Evolutionary conservation across 2,329 filamentous ascomycete genomes (phyloP), one percentile per base, ranked within the genome.

Genomic region (Orbilia quercus): DNA sequence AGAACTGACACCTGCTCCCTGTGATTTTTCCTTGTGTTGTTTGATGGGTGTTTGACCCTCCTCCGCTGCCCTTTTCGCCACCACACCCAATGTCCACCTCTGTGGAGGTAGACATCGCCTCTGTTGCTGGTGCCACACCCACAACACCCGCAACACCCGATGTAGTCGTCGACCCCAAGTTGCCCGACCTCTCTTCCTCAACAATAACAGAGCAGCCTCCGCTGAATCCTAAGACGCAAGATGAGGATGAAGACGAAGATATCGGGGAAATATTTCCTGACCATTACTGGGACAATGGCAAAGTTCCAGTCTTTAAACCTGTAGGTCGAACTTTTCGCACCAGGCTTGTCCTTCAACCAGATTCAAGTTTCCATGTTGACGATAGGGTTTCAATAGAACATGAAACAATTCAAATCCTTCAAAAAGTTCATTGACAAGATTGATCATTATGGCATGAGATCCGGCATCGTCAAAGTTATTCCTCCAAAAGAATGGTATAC

Each of bases 391-490:
- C 22, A 58, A 63, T 76, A 88, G 81, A 94, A 90, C 70, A 96
- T 97, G 91, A 86, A 90, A 75, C 92, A 99, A 82, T 98, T 98
- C 82, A 89, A 88, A 79, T 91, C 95, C 82, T 99, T 99, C 81
- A 90, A 94, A 82, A 88, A 87, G 80, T 98, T 96, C 80, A 90
- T 98, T 85, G 87, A 89, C 79, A 93, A 91, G 81, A 88, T 99
- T 75, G 91, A 99, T 81, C 87, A 88, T 76, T 96, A 96, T 80
- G 95, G 95, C 78, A 99, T 99, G 95, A 91, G 92, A 82, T 95
- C 92, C 20, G 95, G 95, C 36, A 97, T 99, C 78, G 88, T 98
- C 79, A 98, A 99, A 82, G 90, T 99, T 69, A 90, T 98, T 59
- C 93, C 95, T 25, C 95, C 95, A 0, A 83, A 90, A 78, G 93